These are phyloP conservation scores for Colletotrichum nymphaeae DNA, from an alignment of 2,329 filamentous ascomycete genomes.

Conservation along the genomic window DNA sequence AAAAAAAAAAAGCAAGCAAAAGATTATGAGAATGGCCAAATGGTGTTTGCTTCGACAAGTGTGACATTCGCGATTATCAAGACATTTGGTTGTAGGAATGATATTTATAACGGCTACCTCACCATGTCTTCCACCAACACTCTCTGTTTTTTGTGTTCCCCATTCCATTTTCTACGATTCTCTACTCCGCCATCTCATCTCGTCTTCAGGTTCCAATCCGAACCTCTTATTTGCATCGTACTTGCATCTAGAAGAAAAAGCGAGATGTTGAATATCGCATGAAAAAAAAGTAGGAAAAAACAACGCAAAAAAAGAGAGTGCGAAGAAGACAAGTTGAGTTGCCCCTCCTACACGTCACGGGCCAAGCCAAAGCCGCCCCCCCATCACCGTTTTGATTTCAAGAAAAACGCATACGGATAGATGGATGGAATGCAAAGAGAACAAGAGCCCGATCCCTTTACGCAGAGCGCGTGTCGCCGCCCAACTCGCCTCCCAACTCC, in stretches of 20 bases:
- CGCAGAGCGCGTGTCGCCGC: conserved; percentile 62
- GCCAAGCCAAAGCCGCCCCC: neutral
- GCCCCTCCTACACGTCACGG: neutral
- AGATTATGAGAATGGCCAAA: no score
- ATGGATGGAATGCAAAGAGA: neutral
- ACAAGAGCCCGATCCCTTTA: conserved; percentile 8
- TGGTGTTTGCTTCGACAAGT: neutral
- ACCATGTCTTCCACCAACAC: neutral
- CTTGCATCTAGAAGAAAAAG: conserved; percentile 1
- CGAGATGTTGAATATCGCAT: conserved; percentile 37
- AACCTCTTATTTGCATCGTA: neutral
- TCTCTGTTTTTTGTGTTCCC: neutral
- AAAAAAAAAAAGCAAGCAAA: no score
- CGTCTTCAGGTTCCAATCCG: neutral
- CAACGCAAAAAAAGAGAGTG: neutral
- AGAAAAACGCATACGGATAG: neutral
- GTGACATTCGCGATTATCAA: neutral
- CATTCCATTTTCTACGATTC: neutral
- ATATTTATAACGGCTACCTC: neutral
- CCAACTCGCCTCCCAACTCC: conserved; percentile 71
- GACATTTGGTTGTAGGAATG: neutral
- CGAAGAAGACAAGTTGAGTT: conserved; percentile 28
- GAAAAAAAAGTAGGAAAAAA: neutral
- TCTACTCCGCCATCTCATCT: neutral
- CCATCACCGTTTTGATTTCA: neutral